Evolutionary conservation across 352 stramenopile genomes (phyloP).

Genomic region (Aphanomyces cochlioides): DNA sequence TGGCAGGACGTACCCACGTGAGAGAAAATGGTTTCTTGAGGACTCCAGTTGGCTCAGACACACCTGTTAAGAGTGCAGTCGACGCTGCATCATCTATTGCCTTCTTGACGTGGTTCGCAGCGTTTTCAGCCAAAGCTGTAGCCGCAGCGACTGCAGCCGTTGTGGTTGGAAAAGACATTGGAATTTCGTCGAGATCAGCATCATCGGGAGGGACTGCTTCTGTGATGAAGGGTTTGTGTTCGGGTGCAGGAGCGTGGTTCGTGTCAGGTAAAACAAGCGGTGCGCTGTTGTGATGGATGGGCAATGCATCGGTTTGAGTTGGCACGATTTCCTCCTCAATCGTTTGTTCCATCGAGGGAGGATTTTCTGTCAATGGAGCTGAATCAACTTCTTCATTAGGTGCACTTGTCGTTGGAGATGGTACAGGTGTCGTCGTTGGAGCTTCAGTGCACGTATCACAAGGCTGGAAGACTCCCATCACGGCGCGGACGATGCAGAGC

Average conservation of each 20-base stretch:
- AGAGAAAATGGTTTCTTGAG: constrained; percentile 26
- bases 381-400: background rate
- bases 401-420: background rate
- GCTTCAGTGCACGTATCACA: constrained; percentile 12
- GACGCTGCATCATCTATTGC: background rate
- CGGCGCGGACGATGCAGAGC: background rate
- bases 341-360: background rate
- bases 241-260: background rate
- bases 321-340: background rate
- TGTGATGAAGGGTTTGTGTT: background rate
- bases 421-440: background rate
- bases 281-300: background rate
- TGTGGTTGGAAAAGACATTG: background rate
- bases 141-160: background rate
- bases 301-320: background rate
- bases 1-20: background rate
- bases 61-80: background rate
- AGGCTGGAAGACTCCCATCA: constrained; percentile 19
- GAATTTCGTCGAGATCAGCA: background rate
- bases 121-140: background rate
- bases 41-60: background rate
- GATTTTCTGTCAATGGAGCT: background rate
- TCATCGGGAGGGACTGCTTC: background rate
- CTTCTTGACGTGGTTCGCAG: constrained; percentile 8
- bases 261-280: background rate